Evolutionary conservation across 2,329 filamentous ascomycete species (phyloP), one percentile per base, ranked within the genome.

Genomic region (Tolypocladium ophioglossoides): DNA sequence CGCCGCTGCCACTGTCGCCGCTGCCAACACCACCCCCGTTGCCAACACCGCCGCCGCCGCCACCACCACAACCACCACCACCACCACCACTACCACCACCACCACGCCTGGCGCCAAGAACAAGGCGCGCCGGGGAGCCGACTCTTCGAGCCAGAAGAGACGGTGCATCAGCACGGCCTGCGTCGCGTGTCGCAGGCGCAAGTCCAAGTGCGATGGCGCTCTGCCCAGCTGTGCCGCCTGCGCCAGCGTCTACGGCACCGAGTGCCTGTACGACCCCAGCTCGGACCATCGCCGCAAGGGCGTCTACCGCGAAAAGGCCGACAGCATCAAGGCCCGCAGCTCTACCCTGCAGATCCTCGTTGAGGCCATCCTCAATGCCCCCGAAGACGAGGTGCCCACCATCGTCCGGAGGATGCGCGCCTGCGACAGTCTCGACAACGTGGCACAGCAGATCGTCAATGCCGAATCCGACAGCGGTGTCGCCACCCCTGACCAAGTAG

Each of bases 221-320:
- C 78, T 88, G 6, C 92, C 92, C 7, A 91, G 89, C 63, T 97
- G 94, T 68, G 92, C 92, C 9, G 92, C 94, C n/a, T 99, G 94
- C 71, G 84, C 89, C 58, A 95, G 91, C 62, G 92, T 97, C 53
- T 97, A 99, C 67, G 82, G 84, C 57, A 94, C 89, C 57, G 84
- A 88, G 72, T 96, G 94, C 69, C 79, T 96, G 60, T 97, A 97
- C 76, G 92, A 97, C 66, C 92, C 91, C 4, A 95, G 91, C 66
- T 96, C 91, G 55, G 94, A 99, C 69, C 91, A 96, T 69, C 87
- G 94, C 51, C 86, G 94, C 51, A 97, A 97, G 69, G 94, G 94
- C 56, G 94, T 97, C 50, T 97, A 97, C 70, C 91, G 92, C 65
- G 91, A 96, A 71, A 94, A 96, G 69, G 83, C 87, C 27, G 91